Evolutionary conservation across 768 basidiomycete genomes (phyloP).

Genomic region (Coprinopsis marcescibilis): DNA sequence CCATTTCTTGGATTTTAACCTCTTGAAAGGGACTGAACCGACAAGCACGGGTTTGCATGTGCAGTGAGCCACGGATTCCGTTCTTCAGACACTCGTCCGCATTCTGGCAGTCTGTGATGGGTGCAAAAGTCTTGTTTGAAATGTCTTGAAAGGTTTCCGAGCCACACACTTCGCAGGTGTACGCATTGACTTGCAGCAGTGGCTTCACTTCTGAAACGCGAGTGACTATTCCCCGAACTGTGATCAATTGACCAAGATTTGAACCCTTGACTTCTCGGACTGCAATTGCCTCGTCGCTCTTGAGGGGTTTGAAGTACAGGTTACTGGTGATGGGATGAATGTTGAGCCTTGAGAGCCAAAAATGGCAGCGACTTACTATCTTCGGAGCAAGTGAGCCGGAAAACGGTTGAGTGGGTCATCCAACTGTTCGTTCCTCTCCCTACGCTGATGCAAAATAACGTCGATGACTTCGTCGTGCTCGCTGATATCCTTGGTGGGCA

Average conservation of each 20-base stretch:
- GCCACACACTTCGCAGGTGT: slow-evolving; percentile 97
- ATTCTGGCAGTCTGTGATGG: slow-evolving; percentile 85
- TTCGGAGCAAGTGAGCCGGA: slow-evolving; percentile 83
- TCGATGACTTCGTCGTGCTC: slow-evolving; percentile 94
- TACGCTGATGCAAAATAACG: slow-evolving; percentile 90
- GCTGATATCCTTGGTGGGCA: slow-evolving; percentile 83
- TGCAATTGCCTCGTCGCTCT: slow-evolving; percentile 71
- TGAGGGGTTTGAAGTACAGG: slow-evolving; percentile 87
- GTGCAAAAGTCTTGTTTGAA: slow-evolving; percentile 83
- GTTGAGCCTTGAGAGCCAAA: slow-evolving; percentile 1
- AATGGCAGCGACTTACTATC: slow-evolving; percentile 81
- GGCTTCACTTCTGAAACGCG: slow-evolving; percentile 99
- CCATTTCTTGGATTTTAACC: slow-evolving; percentile 99
- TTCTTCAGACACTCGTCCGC: slow-evolving; percentile 82
- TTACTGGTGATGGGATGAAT: slow-evolving; percentile 50
- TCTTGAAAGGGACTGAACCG: slow-evolving; percentile 98
- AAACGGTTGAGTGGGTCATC: slow-evolving; percentile 75
- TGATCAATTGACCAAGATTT: slow-evolving; percentile 90
- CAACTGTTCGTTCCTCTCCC: slow-evolving; percentile 79
- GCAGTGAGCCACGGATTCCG: slow-evolving; percentile 79
- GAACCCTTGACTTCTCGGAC: slow-evolving; percentile 86
- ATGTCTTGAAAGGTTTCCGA: slow-evolving; percentile 99
- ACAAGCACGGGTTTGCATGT: slow-evolving; percentile 98
- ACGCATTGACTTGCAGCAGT: slow-evolving; percentile 93
- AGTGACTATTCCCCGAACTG: slow-evolving; percentile 95